Percentiles rank a stretch among this genome's conserved stretches.
Conservation (phyloP, 2,329 filamentous ascomycete genomes). For the Aspergillus sp. region DNA sequence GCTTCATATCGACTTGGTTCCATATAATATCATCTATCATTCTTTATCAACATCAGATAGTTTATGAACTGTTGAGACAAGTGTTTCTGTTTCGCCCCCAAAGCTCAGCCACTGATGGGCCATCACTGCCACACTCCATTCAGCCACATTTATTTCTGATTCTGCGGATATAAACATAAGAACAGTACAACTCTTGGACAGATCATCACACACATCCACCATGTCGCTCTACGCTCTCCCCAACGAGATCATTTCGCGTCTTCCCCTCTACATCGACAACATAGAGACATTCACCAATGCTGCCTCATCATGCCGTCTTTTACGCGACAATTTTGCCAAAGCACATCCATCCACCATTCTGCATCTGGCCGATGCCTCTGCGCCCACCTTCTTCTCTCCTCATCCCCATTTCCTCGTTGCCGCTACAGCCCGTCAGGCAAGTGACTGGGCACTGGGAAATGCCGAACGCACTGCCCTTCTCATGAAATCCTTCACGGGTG, state of each 20-base stretch:
- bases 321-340: constrained; percentile 15
- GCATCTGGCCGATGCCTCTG: constrained; percentile 26
- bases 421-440: constrained; percentile 26
- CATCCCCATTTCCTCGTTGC: constrained; percentile 31
- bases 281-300: constrained; percentile 30
- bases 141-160: too few relatives aligned
- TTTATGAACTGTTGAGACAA: too few relatives aligned
- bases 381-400: constrained; percentile 31
- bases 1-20: too few relatives aligned
- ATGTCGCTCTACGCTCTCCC: constrained; percentile 5
- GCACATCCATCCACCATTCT: constrained; percentile 24
- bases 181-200: too few relatives aligned
- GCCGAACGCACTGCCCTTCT: constrained; percentile 16
- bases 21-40: too few relatives aligned
- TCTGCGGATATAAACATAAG: too few relatives aligned
- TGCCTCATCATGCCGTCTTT: constrained; percentile 20
- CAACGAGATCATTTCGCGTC: constrained; percentile 7
- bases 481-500: constrained; percentile 14
- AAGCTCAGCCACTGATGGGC: too few relatives aligned
- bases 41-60: too few relatives aligned
- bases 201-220: not conserved
- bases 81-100: too few relatives aligned
- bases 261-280: constrained; percentile 13
- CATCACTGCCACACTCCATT: too few relatives aligned
- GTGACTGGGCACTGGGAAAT: constrained; percentile 27